Conservation (phyloP, 2,329 filamentous ascomycete species). For the Paraphoma sp. region DNA sequence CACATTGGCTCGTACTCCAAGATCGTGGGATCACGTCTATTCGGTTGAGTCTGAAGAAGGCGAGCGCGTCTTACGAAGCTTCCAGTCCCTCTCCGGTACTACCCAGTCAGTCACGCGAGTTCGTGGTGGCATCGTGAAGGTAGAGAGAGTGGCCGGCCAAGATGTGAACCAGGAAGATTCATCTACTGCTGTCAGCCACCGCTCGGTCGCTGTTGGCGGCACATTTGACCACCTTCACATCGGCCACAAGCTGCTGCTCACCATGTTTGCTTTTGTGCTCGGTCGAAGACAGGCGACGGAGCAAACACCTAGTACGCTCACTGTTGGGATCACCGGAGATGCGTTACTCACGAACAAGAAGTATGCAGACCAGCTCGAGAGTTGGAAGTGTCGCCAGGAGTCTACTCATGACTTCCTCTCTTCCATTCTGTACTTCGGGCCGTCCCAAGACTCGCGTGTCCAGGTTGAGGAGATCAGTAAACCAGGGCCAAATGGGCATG, state of each 20-base stretch:
- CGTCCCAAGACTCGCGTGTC: conserved; percentile 52
- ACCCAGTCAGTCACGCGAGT: conserved; percentile 40
- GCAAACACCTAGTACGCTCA: conserved; percentile 61
- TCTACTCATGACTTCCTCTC: conserved; percentile 75
- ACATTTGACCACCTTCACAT: conserved; percentile 97
- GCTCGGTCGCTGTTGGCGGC: conserved; percentile 80
- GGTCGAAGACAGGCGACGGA: conserved; percentile 44
- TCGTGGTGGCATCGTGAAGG: conserved; percentile 43
- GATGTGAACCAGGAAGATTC: conserved; percentile 1
- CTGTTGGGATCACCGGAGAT: conserved; percentile 88
- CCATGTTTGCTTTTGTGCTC: conserved; percentile 79
- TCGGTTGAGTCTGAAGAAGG: conserved; percentile 70
- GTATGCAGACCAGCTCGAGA: conserved; percentile 78
- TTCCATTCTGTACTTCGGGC: conserved; percentile 65
- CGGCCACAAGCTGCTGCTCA: conserved; percentile 93
- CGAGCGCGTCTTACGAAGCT: conserved; percentile 61
- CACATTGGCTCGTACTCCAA: conserved; percentile 56
- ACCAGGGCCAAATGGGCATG: conserved; percentile 57
- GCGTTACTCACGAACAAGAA: conserved; percentile 88
- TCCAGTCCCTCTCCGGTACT: conserved; percentile 42
- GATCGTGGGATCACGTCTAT: conserved; percentile 71
- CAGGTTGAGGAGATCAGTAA: conserved; percentile 54
- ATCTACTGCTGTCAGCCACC: conserved; percentile 51
- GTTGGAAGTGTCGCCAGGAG: conserved; percentile 77
- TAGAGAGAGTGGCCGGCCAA: conserved; percentile 10